phyloP scores from a whole-genome alignment of 371 early-diverging fungal genomes.

The Blastocladiella emersonii region DNA sequence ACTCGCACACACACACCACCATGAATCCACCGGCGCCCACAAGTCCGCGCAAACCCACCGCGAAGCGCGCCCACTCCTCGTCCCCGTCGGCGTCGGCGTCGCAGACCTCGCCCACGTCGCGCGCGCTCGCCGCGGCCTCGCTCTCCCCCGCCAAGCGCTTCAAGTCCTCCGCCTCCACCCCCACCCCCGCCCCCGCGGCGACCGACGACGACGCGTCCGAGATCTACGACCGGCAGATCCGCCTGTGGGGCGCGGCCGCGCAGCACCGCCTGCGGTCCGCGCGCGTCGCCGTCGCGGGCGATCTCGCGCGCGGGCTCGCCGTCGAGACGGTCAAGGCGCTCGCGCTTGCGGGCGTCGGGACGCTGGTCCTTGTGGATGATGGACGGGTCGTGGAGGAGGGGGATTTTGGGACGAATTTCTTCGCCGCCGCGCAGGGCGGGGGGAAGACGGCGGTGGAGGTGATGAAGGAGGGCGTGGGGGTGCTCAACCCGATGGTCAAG shows the following conservation, averaged over 20 bases:
- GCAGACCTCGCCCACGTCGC: too few relatives aligned
- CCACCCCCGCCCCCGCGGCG: too few relatives aligned
- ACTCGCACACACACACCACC: too few relatives aligned
- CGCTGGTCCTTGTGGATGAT: conserved; percentile 52
- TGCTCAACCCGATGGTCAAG: conserved; percentile 15
- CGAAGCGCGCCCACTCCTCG: too few relatives aligned
- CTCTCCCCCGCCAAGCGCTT: too few relatives aligned
- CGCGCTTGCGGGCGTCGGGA: conserved; percentile 75
- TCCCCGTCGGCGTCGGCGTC: too few relatives aligned
- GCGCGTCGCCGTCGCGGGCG: conserved; percentile 51
- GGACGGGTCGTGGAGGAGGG: conserved; percentile 38
- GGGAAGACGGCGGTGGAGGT: conserved; percentile 46
- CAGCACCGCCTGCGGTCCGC: conserved; percentile 38
- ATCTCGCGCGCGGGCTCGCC: conserved; percentile 47
- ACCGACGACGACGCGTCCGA: conserved; percentile 59
- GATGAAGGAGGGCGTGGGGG: conserved; percentile 7
- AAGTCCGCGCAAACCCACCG: too few relatives aligned
- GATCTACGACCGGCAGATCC: conserved; percentile 88
- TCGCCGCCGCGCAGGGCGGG: conserved; percentile 31
- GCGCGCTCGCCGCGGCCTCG: too few relatives aligned
- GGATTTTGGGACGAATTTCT: conserved; percentile 66
- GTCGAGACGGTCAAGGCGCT: conserved; percentile 80
- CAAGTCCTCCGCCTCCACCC: too few relatives aligned
- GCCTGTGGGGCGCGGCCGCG: conserved; percentile 88
- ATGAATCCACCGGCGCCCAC: too few relatives aligned